A percentile compares a stretch with the other conserved stretches of the same genome.
Conservation (phyloP, 2,329 filamentous ascomycete genomes). For the Apiospora aurea region DNA sequence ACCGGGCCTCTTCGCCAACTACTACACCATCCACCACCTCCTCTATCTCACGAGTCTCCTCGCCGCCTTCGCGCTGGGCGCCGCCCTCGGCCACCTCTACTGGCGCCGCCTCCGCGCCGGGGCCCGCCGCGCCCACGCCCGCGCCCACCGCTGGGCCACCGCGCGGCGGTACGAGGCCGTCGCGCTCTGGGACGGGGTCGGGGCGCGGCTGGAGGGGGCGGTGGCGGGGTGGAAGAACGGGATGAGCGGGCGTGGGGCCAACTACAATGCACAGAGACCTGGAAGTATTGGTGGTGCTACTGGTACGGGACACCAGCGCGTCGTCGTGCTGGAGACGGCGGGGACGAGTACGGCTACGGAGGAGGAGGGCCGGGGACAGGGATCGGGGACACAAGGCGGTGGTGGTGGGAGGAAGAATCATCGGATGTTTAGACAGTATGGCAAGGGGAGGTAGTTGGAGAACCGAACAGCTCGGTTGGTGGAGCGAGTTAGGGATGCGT, state of each 20-base stretch:
- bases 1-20: background rate
- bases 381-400: too few species aligned
- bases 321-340: too few species aligned
- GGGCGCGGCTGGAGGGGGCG: background rate
- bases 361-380: too few species aligned
- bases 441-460: too few species aligned
- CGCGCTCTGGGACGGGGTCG: background rate
- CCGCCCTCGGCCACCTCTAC: background rate
- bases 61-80: background rate
- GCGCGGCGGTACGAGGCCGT: background rate
- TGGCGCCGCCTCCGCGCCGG: background rate
- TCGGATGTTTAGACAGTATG: too few species aligned
- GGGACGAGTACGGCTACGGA: too few species aligned
- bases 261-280: background rate
- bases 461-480: too few species aligned
- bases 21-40: background rate
- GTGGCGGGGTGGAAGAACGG: background rate
- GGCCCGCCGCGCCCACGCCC: background rate
- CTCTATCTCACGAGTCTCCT: background rate
- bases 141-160: background rate
- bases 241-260: background rate
- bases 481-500: too few species aligned
- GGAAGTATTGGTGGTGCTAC: too few species aligned
- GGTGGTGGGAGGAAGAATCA: too few species aligned
- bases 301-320: too few species aligned